Evolutionary conservation across 768 basidiomycete species (phyloP).

Genomic region (Cystobasidium tubakii): DNA sequence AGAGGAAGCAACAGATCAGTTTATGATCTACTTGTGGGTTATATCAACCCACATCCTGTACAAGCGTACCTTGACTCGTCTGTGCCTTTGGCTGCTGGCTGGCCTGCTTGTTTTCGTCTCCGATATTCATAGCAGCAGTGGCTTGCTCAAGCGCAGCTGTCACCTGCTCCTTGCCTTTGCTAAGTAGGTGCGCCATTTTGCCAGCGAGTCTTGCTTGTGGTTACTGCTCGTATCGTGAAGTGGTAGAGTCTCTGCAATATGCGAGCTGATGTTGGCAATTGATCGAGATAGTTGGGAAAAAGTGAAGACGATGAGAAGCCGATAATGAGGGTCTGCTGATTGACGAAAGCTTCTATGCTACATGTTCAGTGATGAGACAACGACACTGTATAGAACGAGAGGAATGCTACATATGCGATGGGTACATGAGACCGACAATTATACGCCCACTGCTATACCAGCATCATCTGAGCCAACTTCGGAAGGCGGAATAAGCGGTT

Average conservation of each 20-base stretch:
- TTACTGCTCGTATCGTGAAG: background rate
- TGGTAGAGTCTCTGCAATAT: too few relatives aligned
- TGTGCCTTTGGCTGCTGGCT: constrained; percentile 10
- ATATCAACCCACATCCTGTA: background rate
- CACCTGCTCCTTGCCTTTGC: constrained; percentile 42
- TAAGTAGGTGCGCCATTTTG: constrained; percentile 39
- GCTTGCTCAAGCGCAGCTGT: constrained; percentile 42
- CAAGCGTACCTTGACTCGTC: constrained; percentile 1
- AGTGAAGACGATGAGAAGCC: too few relatives aligned
- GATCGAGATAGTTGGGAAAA: too few relatives aligned
- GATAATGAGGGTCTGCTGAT: too few relatives aligned
- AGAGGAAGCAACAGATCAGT: background rate
- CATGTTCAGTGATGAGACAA: too few relatives aligned
- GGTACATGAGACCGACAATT: background rate
- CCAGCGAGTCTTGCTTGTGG: background rate
- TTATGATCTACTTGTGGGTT: background rate
- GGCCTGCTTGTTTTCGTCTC: background rate
- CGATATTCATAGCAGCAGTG: constrained; percentile 39
- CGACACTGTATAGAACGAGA: too few relatives aligned
- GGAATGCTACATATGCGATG: too few relatives aligned
- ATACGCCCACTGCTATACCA: background rate
- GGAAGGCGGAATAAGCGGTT: background rate
- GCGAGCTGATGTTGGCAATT: too few relatives aligned
- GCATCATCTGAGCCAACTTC: constrained; percentile 13
- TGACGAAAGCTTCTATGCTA: too few relatives aligned